Conservation (phyloP, 495 filamentous ascomycete genomes). For the Penicillium alfredii region DNA sequence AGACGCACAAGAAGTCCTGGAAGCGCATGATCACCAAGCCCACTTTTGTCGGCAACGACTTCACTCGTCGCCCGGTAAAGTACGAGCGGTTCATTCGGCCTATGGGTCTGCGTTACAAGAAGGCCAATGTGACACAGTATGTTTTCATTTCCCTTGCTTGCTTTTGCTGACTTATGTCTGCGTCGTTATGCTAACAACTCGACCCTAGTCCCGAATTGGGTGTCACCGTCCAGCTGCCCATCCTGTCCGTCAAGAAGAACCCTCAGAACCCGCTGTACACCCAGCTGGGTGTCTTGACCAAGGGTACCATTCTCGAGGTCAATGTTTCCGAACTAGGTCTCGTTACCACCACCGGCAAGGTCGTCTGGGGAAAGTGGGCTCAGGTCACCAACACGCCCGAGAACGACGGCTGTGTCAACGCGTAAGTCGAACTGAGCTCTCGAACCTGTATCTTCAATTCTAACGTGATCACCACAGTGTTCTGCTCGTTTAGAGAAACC, state of each 20-base stretch:
- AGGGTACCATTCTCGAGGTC: slow-evolving; percentile 92
- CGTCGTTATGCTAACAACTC: slow-evolving; percentile 13
- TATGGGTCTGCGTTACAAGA: slow-evolving; percentile 87
- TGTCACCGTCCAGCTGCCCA: slow-evolving; percentile 89
- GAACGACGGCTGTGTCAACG: slow-evolving; percentile 76
- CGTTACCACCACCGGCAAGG: slow-evolving; percentile 88
- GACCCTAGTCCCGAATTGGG: slow-evolving; percentile 58
- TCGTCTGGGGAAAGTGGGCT: slow-evolving; percentile 85
- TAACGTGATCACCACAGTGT: slow-evolving; percentile 15
- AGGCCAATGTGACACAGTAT: slow-evolving; percentile 78
- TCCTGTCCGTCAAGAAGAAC: slow-evolving; percentile 96
- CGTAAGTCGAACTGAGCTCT: slow-evolving; percentile 29
- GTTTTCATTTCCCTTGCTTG: slow-evolving; percentile 9
- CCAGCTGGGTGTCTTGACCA: slow-evolving; percentile 87
- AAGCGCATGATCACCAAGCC: slow-evolving; percentile 96
- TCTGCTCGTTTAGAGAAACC: slow-evolving; percentile 24
- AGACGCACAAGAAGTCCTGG: slow-evolving; percentile 73
- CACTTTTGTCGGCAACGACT: slow-evolving; percentile 84
- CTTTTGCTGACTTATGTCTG: too few relatives aligned
- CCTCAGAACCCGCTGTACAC: slow-evolving; percentile 93
- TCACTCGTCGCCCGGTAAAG: slow-evolving; percentile 89
- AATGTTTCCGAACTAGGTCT: slow-evolving; percentile 92
- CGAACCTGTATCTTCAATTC: too few relatives aligned
- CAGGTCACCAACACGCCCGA: slow-evolving; percentile 68
- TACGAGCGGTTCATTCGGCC: slow-evolving; percentile 82